Evolutionary conservation across 2,329 filamentous ascomycete genomes (phyloP).

Genomic region (Colletotrichum musicola): DNA sequence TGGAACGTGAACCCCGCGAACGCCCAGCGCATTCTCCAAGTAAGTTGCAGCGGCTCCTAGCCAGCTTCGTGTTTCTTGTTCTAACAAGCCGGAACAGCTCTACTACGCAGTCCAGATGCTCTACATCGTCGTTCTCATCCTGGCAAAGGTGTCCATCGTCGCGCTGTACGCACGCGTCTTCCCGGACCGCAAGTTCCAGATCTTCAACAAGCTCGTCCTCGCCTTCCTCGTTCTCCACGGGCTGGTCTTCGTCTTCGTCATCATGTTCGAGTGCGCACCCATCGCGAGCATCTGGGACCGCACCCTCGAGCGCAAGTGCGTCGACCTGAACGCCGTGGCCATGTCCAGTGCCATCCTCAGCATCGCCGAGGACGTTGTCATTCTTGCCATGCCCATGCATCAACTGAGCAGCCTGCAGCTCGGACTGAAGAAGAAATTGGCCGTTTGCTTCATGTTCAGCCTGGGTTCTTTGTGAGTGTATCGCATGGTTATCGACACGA

Average conservation of each 20-base stretch:
- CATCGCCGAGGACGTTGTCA: slow-evolving; percentile 39
- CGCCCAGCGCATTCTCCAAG: slow-evolving; percentile 24
- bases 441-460: slow-evolving; percentile 37
- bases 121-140: slow-evolving; percentile 42
- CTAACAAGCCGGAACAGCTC: slow-evolving; percentile 10
- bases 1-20: slow-evolving; percentile 41
- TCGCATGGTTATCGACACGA: neutral
- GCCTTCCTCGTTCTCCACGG: slow-evolving; percentile 39
- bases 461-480: slow-evolving; percentile 39
- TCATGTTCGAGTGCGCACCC: slow-evolving; percentile 40
- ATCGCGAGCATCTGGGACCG: slow-evolving; percentile 38
- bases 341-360: slow-evolving; percentile 34
- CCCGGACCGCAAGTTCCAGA: slow-evolving; percentile 33
- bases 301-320: slow-evolving; percentile 27
- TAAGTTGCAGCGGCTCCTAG: neutral
- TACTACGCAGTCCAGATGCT: slow-evolving; percentile 42
- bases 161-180: slow-evolving; percentile 43
- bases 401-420: slow-evolving; percentile 35
- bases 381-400: slow-evolving; percentile 36
- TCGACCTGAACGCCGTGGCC: slow-evolving; percentile 32
- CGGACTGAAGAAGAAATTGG: slow-evolving; percentile 32
- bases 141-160: slow-evolving; percentile 43
- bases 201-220: slow-evolving; percentile 31
- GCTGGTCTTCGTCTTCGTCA: slow-evolving; percentile 41
- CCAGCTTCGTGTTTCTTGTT: rapidly evolving